Evolutionary conservation across 495 filamentous ascomycete genomes (phyloP), one percentile per base, ranked within the genome.

Genomic region (Elaphomyces granulatus): DNA sequence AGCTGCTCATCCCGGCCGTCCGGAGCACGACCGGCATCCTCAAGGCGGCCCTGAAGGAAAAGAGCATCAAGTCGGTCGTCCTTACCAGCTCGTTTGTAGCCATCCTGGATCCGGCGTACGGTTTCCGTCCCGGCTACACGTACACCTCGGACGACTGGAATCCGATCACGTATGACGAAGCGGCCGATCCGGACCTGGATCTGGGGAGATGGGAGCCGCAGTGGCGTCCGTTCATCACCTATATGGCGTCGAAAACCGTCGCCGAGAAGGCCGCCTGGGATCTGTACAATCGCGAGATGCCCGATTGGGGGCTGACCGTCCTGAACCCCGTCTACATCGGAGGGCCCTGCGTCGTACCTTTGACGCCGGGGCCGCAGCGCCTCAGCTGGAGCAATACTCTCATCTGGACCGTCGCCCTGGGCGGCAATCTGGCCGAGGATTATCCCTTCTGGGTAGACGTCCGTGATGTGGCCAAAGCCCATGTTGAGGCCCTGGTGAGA

Each of bases 181-280:
- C 94, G 12, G 80, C 92, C 15, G 83, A 96, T 50, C 77, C 80
- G 2, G 56, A 71, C 20, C 71, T 73, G 10, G 84, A 83, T 0
- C 80, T 79, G 38, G 83, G 93, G 52, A 65, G 14, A 15, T 35
- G 33, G 33, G 8, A 7, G 1, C 1, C 8, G 19, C 18, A 40
- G 33, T 40, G 15, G 9, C 19, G 17, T 0, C 37, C 20, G 2
- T 17, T 40, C 8, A 30, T 40, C 21, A 20, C 37, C 7, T 40
- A 40, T 12, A 17, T 17, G 19, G 37, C 17, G 3, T 40, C 37
- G 4, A 41, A 41, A 16, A 41, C 34, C 17, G 20, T 37, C 28
- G 39, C 39, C 14, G 39, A 41, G 15, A 3, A 20, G 4, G 39
- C 15, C 1, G 39, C 39, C 2, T 41, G 39, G 39, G 28, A 35